Conservation (phyloP, 495 filamentous ascomycete genomes). For the Diplogelasinospora grovesii region DNA sequence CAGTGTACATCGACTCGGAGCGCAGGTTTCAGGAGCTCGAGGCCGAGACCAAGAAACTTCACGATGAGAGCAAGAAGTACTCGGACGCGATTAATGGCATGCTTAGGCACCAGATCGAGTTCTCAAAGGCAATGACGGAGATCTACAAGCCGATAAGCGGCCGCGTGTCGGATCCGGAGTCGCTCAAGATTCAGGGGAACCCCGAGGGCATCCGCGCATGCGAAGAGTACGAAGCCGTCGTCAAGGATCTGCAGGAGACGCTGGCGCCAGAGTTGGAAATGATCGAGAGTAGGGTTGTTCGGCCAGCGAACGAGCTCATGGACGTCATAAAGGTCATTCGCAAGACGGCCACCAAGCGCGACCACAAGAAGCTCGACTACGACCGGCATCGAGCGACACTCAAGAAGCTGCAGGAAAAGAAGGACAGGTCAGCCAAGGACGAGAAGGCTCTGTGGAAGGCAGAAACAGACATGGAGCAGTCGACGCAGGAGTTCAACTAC, state of each 20-base stretch:
- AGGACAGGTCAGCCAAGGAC: conserved; percentile 91
- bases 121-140: conserved; percentile 89
- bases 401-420: conserved; percentile 97
- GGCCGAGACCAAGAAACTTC: conserved; percentile 88
- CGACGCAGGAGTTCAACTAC: conserved; percentile 93
- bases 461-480: conserved; percentile 82
- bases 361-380: conserved; percentile 97
- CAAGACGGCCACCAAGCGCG: conserved; percentile 81
- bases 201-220: conserved; percentile 92
- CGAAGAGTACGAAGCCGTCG: conserved; percentile 91
- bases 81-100: conserved; percentile 98
- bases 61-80: conserved; percentile 92
- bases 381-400: conserved; percentile 74
- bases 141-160: conserved; percentile 98
- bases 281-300: conserved; percentile 88
- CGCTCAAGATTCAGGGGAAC: conserved; percentile 73
- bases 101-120: conserved; percentile 96
- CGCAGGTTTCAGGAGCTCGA: conserved; percentile 92
- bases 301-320: conserved; percentile 88
- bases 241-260: conserved; percentile 82
- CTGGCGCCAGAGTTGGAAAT: conserved; percentile 91
- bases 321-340: conserved; percentile 93
- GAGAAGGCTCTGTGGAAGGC: conserved; percentile 96
- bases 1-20: conserved; percentile 91
- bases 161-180: conserved; percentile 87